Percentiles rank a stretch among this genome's conserved stretches.
phyloP scores from a whole-genome alignment of 78 protist species.

The Dictyostelium capitatum region DNA sequence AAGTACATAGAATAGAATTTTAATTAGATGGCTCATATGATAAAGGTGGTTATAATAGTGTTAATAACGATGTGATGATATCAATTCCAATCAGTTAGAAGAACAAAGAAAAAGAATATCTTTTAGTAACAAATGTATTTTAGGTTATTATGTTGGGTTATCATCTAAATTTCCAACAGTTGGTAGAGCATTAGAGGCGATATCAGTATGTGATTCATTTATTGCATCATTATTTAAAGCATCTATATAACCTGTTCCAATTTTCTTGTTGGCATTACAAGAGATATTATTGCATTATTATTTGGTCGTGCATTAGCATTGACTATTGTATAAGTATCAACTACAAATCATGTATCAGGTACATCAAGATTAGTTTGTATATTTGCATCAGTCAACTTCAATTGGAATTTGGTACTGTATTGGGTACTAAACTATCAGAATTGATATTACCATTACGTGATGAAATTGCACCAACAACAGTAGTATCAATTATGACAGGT shows the following conservation, averaged over 20 bases:
- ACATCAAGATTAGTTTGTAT: slow-evolving; percentile 63
- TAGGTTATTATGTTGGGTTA: too few species aligned
- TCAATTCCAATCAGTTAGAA: too few species aligned
- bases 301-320: slow-evolving; percentile 57
- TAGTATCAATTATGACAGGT: slow-evolving; percentile 55
- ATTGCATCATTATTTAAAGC: slow-evolving; percentile 48
- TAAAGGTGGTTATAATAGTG: too few species aligned
- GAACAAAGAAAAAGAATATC: too few species aligned
- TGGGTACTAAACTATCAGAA: slow-evolving; percentile 48
- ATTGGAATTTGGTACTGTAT: slow-evolving; percentile 46
- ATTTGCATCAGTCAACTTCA: slow-evolving; percentile 56
- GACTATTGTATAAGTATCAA: slow-evolving; percentile 39
- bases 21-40: too few species aligned
- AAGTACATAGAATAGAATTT: too few species aligned
- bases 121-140: too few species aligned
- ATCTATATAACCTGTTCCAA: slow-evolving; percentile 31
- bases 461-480: slow-evolving; percentile 28
- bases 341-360: slow-evolving; percentile 57
- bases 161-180: too few species aligned
- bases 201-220: slow-evolving; percentile 50
- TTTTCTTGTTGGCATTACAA: slow-evolving; percentile 26
- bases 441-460: not conserved
- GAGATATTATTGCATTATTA: slow-evolving; percentile 59
- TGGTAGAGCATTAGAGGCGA: slow-evolving; percentile 62
- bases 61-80: too few species aligned